Conservation (phyloP, 1,284 basidiomycete species). For the Rhodotorula sp. region DNA sequence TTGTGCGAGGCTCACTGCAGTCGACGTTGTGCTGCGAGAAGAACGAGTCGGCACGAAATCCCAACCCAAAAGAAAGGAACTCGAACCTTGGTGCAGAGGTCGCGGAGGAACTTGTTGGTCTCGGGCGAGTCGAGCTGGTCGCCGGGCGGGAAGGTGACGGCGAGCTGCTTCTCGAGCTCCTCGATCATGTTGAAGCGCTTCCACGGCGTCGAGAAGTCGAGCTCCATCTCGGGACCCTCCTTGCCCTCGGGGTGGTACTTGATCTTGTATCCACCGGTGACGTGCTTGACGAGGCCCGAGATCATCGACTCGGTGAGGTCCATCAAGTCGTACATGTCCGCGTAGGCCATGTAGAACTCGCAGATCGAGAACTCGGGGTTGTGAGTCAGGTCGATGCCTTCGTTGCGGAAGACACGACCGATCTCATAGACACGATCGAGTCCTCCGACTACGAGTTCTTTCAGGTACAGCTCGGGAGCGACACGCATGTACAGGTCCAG, state of each 20-base stretch:
- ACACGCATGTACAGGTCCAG: constrained; percentile 98
- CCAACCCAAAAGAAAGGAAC: not conserved
- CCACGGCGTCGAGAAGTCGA: constrained; percentile 96
- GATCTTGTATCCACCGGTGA: constrained; percentile 82
- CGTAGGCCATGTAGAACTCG: constrained; percentile 99
- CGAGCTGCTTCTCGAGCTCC: constrained; percentile 91
- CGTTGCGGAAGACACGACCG: constrained; percentile 96
- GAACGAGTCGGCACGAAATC: not conserved
- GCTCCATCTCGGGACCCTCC: constrained; percentile 63
- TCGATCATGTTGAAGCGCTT: constrained; percentile 98
- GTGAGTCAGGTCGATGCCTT: constrained; percentile 97
- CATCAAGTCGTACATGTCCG: constrained; percentile 99
- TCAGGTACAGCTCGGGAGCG: constrained; percentile 96
- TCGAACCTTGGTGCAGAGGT: constrained; percentile 75
- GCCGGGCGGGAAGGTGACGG: constrained; percentile 88
- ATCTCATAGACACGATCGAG: constrained; percentile 98
- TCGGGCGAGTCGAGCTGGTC: constrained; percentile 85
- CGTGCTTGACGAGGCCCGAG: constrained; percentile 84
- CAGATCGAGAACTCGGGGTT: constrained; percentile 98
- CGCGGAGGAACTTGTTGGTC: constrained; percentile 83
- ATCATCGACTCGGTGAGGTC: constrained; percentile 91
- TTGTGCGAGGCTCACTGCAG: constrained; percentile 92
- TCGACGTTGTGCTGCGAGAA: constrained; percentile 82
- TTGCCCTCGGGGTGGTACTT: constrained; percentile 71
- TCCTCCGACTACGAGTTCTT: constrained; percentile 95